Conservation (phyloP, 2,329 filamentous ascomycete species). For the Penicillium thymicola region DNA sequence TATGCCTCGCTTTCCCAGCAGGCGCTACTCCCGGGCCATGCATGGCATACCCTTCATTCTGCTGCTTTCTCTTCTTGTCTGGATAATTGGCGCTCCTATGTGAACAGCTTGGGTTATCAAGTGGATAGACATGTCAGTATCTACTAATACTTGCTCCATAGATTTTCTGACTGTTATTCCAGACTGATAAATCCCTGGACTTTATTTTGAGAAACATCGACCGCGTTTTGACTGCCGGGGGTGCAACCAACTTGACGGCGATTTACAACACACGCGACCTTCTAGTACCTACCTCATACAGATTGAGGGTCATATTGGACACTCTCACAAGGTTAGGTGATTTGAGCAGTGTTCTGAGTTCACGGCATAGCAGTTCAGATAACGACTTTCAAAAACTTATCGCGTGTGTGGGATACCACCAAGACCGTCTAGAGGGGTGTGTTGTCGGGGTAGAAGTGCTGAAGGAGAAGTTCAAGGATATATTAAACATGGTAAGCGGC, state of each 20-base stretch:
- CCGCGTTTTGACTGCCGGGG: not conserved
- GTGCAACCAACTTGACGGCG: not conserved
- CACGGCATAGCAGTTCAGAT: not conserved
- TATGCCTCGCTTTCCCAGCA: not conserved
- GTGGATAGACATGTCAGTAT: not conserved
- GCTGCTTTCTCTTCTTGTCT: not conserved
- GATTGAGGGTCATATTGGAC: not conserved
- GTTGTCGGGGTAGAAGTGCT: constrained; percentile 13
- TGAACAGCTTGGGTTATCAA: not conserved
- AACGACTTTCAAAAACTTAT: not conserved
- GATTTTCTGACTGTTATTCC: not conserved
- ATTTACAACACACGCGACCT: constrained; percentile 2
- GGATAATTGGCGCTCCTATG: not conserved
- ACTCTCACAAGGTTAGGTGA: constrained; percentile 9
- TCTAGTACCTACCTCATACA: not conserved
- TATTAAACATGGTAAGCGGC: constrained; percentile 15
- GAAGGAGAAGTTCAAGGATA: constrained; percentile 16
- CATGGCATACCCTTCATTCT: not conserved
- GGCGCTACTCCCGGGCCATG: not conserved
- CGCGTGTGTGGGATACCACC: constrained; percentile 6
- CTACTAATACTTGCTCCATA: not conserved
- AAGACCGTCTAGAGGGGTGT: constrained; percentile 9
- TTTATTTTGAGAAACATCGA: not conserved
- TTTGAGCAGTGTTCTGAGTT: constrained; percentile 7
- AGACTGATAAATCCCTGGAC: not conserved